Evolutionary conservation across 192 early-diverging fungal genomes (phyloP), one percentile per base, ranked within the genome.

Genomic region (Coemansia sp.): DNA sequence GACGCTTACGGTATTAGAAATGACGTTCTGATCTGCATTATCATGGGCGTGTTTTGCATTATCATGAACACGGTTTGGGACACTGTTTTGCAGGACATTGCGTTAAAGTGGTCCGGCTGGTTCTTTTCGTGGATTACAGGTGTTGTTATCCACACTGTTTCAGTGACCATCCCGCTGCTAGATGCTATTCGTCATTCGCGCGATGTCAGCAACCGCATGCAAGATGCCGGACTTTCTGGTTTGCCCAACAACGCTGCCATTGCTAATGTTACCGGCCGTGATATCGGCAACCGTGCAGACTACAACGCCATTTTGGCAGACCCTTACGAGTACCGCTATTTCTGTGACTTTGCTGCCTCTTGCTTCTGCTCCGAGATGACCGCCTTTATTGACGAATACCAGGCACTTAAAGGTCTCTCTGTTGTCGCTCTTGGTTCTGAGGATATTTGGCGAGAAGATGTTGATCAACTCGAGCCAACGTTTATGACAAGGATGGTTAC

Each of bases 311-410:
- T 82, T 15, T 51, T 82, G 28, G 74, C 65, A 4, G 72, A 74
- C 39, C 79, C 79, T 0, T 67, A 71, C 68, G 79, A 76, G 68
- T 82, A 82, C 68, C 74, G 75, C 56, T 70, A 51, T 37, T 82
- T 82, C 65, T 75, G 79, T 48, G 79, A 76, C 58, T 82, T 82
- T 77, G 74, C 79, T 2, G 79, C 79, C 11, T 73, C 79, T 28
- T 82, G 79, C 68, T 82, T 82, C 72, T 77, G 79, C 74, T 82
- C 79, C 7, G 79, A 82, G 34, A 69, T 82, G 74, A 77, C 74
- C 1, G 79, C 75, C 0, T 82, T 82, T 51, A 68, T 82, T 3
- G 79, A 82, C 65, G 79, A 82, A 58, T 82, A 82, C 38, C 79
- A 77, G 41, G 56, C 65, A 36, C 79, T 82, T 52, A 82, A 82